Evolutionary conservation across 2,329 filamentous ascomycete genomes (phyloP).

Genomic region (Chlorencoelia australis): DNA sequence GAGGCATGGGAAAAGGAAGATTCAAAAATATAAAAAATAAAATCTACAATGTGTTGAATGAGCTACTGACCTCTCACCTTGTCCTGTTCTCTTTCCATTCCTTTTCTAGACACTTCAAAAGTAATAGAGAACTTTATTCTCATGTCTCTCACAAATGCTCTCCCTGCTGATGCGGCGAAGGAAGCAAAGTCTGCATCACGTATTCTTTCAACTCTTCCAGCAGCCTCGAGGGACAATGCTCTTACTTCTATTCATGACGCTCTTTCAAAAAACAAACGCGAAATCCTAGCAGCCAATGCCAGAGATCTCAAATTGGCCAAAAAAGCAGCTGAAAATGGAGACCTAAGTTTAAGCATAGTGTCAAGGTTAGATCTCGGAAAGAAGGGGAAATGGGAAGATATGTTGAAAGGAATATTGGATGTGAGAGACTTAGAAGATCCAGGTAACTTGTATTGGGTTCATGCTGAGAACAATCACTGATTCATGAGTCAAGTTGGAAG

Average conservation of each 20-base stretch:
- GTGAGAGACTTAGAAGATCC: constrained; percentile 79
- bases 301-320: constrained; percentile 68
- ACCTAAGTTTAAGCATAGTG: constrained; percentile 71
- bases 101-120: not conserved
- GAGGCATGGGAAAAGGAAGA: too few species aligned
- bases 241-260: constrained; percentile 73
- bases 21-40: too few species aligned
- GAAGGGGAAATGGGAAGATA: constrained; percentile 91
- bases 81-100: not conserved
- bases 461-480: constrained; percentile 1
- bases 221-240: constrained; percentile 69
- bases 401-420: constrained; percentile 90
- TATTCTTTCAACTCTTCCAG: constrained; percentile 69
- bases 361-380: constrained; percentile 80
- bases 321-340: constrained; percentile 62
- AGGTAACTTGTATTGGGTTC: constrained; percentile 38
- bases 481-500: constrained; percentile 54
- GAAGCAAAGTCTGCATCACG: constrained; percentile 75
- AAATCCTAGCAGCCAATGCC: constrained; percentile 79
- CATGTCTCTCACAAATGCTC: constrained; percentile 87
- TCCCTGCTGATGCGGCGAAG: constrained; percentile 65
- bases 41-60: too few species aligned
- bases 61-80: too few species aligned
- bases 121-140: too few species aligned
- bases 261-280: constrained; percentile 57